These are phyloP conservation scores for Rubroboletus pulcherrimus DNA, from an alignment of 768 basidiomycete species.

Conservation along the genomic window DNA sequence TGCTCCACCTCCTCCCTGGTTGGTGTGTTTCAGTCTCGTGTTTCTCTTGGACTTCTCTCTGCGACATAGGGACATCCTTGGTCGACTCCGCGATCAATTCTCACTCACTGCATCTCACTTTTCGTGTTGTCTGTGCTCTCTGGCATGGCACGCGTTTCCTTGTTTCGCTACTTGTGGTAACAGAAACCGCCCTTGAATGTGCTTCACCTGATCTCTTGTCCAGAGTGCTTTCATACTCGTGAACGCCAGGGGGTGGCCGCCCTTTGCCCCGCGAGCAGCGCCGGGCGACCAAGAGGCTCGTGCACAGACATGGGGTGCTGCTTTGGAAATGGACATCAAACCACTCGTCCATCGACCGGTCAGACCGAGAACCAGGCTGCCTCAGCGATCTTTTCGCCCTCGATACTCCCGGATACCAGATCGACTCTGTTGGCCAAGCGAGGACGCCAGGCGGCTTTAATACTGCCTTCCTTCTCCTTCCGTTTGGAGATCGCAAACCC, in stretches of 20 bases:
- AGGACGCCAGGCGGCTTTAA: slow-evolving; percentile 20
- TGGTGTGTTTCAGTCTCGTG: slow-evolving; percentile 7
- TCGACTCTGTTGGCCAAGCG: slow-evolving; percentile 34
- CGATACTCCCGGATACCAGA: slow-evolving; percentile 48
- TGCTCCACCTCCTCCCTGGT: slow-evolving; percentile 24
- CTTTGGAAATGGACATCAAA: slow-evolving; percentile 6
- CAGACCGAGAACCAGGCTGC: neutral
- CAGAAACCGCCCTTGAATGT: neutral
- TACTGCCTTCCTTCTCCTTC: neutral
- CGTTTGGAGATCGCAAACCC: slow-evolving; percentile 6
- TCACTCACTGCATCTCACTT: slow-evolving; percentile 26
- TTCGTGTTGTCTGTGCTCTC: slow-evolving; percentile 23
- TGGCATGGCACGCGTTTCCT: slow-evolving; percentile 32
- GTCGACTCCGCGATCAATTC: slow-evolving; percentile 18
- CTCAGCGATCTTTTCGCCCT: slow-evolving; percentile 15
- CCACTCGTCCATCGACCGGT: neutral
- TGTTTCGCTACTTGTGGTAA: slow-evolving; percentile 44
- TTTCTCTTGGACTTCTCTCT: neutral
- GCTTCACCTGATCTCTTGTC: slow-evolving; percentile 2
- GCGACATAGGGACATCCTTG: slow-evolving; percentile 9
- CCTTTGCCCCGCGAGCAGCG: neutral
- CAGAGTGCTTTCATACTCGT: slow-evolving; percentile 38
- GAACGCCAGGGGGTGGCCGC: slow-evolving; percentile 24
- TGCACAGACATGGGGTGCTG: neutral
- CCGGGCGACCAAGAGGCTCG: neutral